These are phyloP conservation scores for Backusella macrospora DNA, from an alignment of 192 early-diverging fungal genomes.

Conservation along the genomic window DNA sequence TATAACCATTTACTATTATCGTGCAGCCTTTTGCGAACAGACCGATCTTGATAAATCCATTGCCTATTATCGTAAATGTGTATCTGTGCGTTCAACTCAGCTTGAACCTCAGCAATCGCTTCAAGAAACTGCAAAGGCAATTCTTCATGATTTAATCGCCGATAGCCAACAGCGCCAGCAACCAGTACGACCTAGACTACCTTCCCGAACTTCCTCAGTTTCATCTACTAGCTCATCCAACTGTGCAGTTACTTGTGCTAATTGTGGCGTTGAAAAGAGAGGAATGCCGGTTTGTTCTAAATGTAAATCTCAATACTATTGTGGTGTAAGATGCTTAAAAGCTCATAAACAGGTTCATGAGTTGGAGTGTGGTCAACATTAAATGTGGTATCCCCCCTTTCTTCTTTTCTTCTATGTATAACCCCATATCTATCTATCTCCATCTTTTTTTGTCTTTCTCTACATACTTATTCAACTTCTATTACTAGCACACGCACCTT, in stretches of 20 bases:
- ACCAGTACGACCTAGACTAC: not conserved
- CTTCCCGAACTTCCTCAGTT: constrained; percentile 19
- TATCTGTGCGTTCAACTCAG: constrained; percentile 22
- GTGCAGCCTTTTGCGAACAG: constrained; percentile 27
- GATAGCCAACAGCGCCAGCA: not conserved
- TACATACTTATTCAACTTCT: not conserved
- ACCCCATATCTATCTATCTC: too few species aligned
- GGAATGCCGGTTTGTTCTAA: constrained; percentile 39
- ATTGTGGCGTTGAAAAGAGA: constrained; percentile 35
- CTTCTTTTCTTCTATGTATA: not conserved
- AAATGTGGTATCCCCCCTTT: not conserved
- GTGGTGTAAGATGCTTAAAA: constrained; percentile 30
- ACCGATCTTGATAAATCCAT: constrained; percentile 21
- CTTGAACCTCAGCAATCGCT: constrained; percentile 12
- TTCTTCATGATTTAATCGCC: constrained; percentile 21
- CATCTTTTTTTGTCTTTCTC: not conserved
- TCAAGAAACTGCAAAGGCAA: constrained; percentile 13
- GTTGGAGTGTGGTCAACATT: constrained; percentile 10
- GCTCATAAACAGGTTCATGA: constrained; percentile 25
- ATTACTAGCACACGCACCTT: not conserved
- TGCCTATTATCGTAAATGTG: constrained; percentile 37
- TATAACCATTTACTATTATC: constrained; percentile 38
- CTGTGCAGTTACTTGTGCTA: constrained; percentile 23
- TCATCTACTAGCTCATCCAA: constrained; percentile 8
- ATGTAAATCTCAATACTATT: constrained; percentile 34